Evolutionary conservation across 352 stramenopile genomes (phyloP), one percentile per base, ranked within the genome.

Genomic region (Phytophthora foliorum): DNA sequence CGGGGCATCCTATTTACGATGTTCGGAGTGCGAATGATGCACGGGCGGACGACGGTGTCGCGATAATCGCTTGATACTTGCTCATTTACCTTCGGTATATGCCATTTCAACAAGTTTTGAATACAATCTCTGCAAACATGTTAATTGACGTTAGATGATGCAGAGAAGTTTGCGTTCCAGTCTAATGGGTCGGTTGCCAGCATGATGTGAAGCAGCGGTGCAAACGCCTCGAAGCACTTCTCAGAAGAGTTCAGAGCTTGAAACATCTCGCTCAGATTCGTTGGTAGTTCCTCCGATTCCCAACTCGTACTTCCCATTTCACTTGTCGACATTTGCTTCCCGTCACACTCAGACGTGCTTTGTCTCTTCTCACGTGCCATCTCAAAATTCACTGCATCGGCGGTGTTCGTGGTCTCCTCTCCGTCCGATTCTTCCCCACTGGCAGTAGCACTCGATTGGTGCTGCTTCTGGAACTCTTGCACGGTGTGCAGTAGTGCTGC

Each of bases 151-250:
- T 34, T 34, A 13, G 9, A 13, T 41, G 34, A 4, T 41, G 11
- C 13, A 41, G 19, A 48, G 41, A 48, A 27, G 21, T 27, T 48
- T 24, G 22, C 34, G 8, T 10, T 36, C 36, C 34, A 48, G 19
- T 59, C 52, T 11, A 59, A 42, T 25, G 52, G 52, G 16, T 58
- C 22, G 4, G 22, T 56, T 6, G 75, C 50, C 24, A 80, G 29
- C 7, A 72, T 57, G 13, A 83, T 53, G 19, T 79, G 66, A 25
- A 83, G 56, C 21, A 83, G 62, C 27, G 63, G 17, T 29, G 65
- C 45, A 48, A 85, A 80, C 32, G 77, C 72, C 39, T 77, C 52
- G 21, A 83, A 65, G 38, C 79, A 85, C 44, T 63, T 49, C 25
- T 56, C 24, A 4, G 69, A 65, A 21, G 60, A 69, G 19, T 68